Evolutionary conservation across 2,329 filamentous ascomycete species (phyloP).

Genomic region (Colletotrichum plurivorum): DNA sequence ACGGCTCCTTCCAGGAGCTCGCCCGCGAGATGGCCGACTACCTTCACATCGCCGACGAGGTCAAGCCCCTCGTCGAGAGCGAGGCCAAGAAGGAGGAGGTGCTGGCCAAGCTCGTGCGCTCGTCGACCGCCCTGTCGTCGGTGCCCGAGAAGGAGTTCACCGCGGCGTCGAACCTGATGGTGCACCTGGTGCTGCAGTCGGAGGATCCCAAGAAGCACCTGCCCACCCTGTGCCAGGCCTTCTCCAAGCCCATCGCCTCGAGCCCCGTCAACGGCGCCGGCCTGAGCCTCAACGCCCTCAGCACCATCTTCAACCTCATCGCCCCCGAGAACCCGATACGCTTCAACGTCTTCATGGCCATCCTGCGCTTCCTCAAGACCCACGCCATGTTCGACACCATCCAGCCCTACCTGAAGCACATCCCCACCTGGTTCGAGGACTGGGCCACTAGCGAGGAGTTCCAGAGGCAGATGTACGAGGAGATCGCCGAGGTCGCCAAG

Average conservation of each 20-base stretch:
- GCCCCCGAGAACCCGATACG: constrained; percentile 81
- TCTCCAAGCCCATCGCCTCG: constrained; percentile 87
- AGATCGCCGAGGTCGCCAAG: constrained; percentile 84
- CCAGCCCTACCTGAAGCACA: constrained; percentile 84
- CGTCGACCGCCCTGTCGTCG: constrained; percentile 82
- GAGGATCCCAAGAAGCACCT: constrained; percentile 89
- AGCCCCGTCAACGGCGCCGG: constrained; percentile 88
- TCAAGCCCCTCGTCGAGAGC: constrained; percentile 80
- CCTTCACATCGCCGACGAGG: constrained; percentile 85
- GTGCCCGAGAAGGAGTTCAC: constrained; percentile 98
- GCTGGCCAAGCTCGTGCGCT: constrained; percentile 89
- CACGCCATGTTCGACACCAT: constrained; percentile 86
- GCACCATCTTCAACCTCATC: constrained; percentile 97
- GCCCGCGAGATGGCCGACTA: constrained; percentile 95
- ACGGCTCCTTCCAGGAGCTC: constrained; percentile 94
- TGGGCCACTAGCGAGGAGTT: constrained; percentile 90
- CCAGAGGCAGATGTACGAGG: constrained; percentile 86
- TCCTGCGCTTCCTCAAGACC: constrained; percentile 84
- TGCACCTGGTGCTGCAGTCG: constrained; percentile 91
- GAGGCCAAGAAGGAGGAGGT: constrained; percentile 81
- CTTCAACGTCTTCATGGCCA: constrained; percentile 91
- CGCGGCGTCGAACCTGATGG: constrained; percentile 95
- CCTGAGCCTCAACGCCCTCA: constrained; percentile 90
- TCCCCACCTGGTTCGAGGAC: constrained; percentile 84
- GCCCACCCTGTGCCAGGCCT: constrained; percentile 88